Conservation (phyloP, 1,139 yeast genomes). For the Yamadazyma triangularis region DNA sequence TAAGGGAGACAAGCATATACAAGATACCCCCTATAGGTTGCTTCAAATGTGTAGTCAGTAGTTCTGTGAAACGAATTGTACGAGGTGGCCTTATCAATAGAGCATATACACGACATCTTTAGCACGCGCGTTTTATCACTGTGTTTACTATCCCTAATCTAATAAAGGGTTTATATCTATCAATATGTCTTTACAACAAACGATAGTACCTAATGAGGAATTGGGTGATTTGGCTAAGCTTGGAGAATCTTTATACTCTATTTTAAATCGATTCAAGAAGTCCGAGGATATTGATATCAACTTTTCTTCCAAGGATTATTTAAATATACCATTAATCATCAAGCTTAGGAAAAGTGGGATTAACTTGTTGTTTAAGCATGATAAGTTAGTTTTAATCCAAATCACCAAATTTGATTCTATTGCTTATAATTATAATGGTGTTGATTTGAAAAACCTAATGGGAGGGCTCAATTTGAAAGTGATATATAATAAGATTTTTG, state of each 20-base stretch:
- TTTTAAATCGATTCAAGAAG: slow-evolving; percentile 20
- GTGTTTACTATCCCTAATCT: too few species aligned
- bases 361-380: slow-evolving; percentile 38
- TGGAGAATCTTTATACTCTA: slow-evolving; percentile 23
- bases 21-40: too few species aligned
- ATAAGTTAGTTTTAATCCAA: slow-evolving; percentile 42
- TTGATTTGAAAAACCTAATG: slow-evolving; percentile 9
- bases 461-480: slow-evolving; percentile 23
- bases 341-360: slow-evolving; percentile 26
- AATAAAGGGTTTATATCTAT: too few species aligned
- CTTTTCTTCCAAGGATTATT: slow-evolving; percentile 20
- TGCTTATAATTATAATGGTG: slow-evolving; percentile 29
- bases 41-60: too few species aligned
- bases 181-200: too few species aligned
- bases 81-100: too few species aligned
- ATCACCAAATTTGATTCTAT: slow-evolving; percentile 25
- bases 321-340: slow-evolving; percentile 31
- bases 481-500: slow-evolving; percentile 54
- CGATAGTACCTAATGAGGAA: slow-evolving; percentile 32
- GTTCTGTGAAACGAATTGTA: too few species aligned
- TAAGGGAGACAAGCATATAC: too few species aligned
- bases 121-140: too few species aligned
- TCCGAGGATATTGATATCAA: slow-evolving; percentile 19
- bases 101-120: too few species aligned
- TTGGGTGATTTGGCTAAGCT: slow-evolving; percentile 20